phyloP scores from a whole-genome alignment of 768 basidiomycete species.

The Hortiboletus campestris region DNA sequence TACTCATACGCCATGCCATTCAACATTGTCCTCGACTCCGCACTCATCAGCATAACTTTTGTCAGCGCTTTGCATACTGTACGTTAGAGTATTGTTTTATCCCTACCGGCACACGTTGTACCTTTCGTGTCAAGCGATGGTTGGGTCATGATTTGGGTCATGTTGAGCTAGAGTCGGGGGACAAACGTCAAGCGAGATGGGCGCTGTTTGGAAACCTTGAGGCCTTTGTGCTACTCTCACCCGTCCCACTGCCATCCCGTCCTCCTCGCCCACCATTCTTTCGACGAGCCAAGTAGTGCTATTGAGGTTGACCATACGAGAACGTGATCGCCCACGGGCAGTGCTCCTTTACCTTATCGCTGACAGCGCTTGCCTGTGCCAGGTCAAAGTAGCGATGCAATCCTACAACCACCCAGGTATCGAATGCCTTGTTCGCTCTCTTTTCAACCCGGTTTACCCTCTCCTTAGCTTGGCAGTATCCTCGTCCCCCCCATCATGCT shows the following conservation, averaged over 20 bases:
- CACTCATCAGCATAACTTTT: slow-evolving; percentile 29
- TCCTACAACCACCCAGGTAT: slow-evolving; percentile 34
- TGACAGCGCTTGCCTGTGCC: not conserved
- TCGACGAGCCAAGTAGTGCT: not conserved
- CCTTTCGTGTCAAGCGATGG: slow-evolving; percentile 2
- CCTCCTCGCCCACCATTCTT: not conserved
- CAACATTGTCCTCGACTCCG: slow-evolving; percentile 24
- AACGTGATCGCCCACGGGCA: not conserved
- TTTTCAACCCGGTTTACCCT: slow-evolving; percentile 1
- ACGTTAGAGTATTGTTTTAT: slow-evolving; percentile 39
- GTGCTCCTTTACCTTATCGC: not conserved
- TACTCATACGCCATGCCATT: slow-evolving; percentile 35
- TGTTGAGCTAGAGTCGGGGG: not conserved
- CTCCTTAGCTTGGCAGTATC: slow-evolving; percentile 18
- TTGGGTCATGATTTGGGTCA: not conserved
- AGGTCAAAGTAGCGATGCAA: slow-evolving; percentile 20
- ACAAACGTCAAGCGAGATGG: slow-evolving; percentile 19
- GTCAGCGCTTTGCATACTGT: slow-evolving; percentile 40
- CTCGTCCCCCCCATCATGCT: slow-evolving; percentile 21
- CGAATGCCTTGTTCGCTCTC: not conserved
- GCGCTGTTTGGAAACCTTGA: slow-evolving; percentile 15
- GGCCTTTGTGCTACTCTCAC: not conserved
- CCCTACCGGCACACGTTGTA: slow-evolving; percentile 13
- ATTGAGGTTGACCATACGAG: slow-evolving; percentile 1
- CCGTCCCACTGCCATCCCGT: not conserved